Conservation (phyloP, 495 filamentous ascomycete genomes). For the Thozetella sp. region DNA sequence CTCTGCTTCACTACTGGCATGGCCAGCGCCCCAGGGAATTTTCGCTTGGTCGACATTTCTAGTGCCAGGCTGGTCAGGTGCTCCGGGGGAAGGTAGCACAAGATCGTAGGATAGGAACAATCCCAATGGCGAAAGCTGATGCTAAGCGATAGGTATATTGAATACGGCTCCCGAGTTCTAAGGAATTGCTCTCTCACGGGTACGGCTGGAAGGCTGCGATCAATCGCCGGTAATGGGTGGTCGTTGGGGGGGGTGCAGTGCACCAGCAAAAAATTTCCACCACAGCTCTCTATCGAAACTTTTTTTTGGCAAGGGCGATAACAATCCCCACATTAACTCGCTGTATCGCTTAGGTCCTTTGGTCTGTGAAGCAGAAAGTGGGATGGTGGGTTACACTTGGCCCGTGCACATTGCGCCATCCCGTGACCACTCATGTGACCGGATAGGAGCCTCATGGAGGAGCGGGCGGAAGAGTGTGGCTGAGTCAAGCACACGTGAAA, state of each 20-base stretch:
- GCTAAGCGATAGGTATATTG: too few species aligned
- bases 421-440: not conserved
- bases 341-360: not conserved
- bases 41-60: conserved; percentile 56
- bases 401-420: not conserved
- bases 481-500: conserved; percentile 3
- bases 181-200: too few species aligned
- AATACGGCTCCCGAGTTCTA: too few species aligned
- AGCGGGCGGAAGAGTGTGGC: not conserved
- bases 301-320: conserved; percentile 1
- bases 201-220: not conserved
- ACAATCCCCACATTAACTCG: not conserved
- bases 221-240: not conserved
- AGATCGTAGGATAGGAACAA: too few species aligned
- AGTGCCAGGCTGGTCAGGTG: not conserved
- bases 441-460: not conserved
- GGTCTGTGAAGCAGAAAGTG: not conserved
- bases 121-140: too few species aligned
- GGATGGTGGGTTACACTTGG: not conserved
- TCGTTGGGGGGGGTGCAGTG: not conserved
- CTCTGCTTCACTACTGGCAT: conserved; percentile 57
- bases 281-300: conserved; percentile 1
- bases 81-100: not conserved
- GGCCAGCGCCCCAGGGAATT: conserved; percentile 46
- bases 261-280: not conserved